phyloP scores from a whole-genome alignment of 2,329 filamentous ascomycete genomes.

The Apiospora hydei region DNA sequence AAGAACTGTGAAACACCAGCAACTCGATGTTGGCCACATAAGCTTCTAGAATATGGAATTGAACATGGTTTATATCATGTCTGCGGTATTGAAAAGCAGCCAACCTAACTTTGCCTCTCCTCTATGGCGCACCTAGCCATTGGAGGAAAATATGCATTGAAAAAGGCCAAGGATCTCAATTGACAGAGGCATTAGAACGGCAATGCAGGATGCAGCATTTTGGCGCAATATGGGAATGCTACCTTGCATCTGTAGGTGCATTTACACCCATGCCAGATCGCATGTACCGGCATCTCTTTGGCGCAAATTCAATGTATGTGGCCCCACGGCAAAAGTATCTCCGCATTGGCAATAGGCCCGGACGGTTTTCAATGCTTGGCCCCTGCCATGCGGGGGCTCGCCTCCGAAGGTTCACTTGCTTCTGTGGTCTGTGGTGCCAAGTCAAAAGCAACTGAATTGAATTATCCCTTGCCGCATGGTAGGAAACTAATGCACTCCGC shows the following conservation, averaged over 20 bases:
- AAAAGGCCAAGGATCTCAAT: background rate
- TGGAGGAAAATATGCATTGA: background rate
- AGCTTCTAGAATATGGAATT: background rate
- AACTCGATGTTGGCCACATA: background rate
- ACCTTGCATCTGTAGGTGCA: background rate
- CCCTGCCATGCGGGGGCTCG: background rate
- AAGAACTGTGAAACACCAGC: too few relatives aligned
- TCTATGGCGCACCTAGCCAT: background rate
- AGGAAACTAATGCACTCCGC: background rate
- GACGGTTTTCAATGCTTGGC: background rate
- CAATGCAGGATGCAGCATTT: background rate
- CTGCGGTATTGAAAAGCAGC: background rate
- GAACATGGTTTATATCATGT: background rate
- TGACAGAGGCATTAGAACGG: background rate
- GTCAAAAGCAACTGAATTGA: background rate
- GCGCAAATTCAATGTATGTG: background rate
- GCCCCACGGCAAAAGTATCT: background rate
- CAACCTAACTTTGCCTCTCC: background rate
- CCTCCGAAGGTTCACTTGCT: background rate
- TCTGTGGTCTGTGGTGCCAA: background rate
- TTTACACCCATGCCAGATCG: background rate
- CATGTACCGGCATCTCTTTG: background rate
- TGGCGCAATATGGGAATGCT: background rate
- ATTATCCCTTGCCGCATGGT: background rate
- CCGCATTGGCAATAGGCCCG: background rate